Base-by-base conservation (phyloP, 805 yeast species). In the Peterozyma xylosa region DNA sequence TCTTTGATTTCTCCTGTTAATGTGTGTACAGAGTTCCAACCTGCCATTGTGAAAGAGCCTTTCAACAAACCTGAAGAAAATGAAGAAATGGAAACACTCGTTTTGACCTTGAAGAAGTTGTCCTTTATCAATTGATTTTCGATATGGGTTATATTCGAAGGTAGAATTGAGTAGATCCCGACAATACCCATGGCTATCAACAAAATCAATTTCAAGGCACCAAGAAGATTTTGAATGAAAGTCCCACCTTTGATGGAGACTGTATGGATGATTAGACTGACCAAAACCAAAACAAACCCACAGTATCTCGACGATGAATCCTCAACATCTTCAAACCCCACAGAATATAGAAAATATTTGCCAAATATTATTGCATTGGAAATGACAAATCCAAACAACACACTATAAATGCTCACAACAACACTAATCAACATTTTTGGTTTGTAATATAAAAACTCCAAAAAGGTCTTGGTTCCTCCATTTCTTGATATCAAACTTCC, bases 391-490 rank as follows among this genome's bases (percentile, higher is more conserved):
- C 81, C 82, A 56, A 72, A 73, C 33, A 70, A 45, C 2, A 76
- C 61, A 2, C 76, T 69, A 52, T 66, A 75, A 2, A 73, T 57
- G 52, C 68, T 69, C 48, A 67, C 67, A 1, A 71, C 58, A 30
- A 74, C 80, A 33, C 76, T 71, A 42, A 70, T 67, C 49, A 75
- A 52, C 64, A 77, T 64, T 42, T 62, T 66, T 0, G 93, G 95
- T 47, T 62, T 73, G 41, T 72, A 70, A 55, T 79, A 85, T 16
- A 82, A 76, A 48, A 73, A 76, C 54, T 84, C 91, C 45, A 85
- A 58, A 49, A 85, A 85, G 16, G 78, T 80, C 54, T 85, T 85
- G 35, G 81, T 74, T 0, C 91, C 95, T 2, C 95, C 93, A 47
- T 82, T 79, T 51, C 84, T 65, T 0, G 91, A 89, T 9, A 83